Conservation (phyloP, 2,329 filamentous ascomycete species). For the Fusarium metavorans region DNA sequence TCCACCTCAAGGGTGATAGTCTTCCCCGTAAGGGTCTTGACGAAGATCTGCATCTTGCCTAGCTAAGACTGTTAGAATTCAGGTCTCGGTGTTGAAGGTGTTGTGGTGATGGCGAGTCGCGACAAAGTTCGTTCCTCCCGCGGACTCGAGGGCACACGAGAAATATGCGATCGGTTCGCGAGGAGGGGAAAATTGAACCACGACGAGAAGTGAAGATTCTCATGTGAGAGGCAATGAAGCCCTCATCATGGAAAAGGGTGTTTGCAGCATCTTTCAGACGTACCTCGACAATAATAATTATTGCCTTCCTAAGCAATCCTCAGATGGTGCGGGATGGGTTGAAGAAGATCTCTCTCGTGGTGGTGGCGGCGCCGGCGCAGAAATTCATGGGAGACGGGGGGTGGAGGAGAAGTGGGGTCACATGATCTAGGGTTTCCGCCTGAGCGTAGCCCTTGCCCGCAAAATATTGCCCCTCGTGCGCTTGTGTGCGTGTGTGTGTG, state of each 20-base stretch:
- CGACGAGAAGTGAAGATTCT: slow-evolving; percentile 39
- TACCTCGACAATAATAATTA: slow-evolving; percentile 71
- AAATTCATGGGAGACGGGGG: slow-evolving; percentile 39
- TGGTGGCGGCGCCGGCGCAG: slow-evolving; percentile 48
- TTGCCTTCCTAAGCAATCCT: slow-evolving; percentile 74
- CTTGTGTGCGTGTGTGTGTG: slow-evolving; percentile 5
- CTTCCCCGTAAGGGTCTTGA: slow-evolving; percentile 96
- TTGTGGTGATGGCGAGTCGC: slow-evolving; percentile 7
- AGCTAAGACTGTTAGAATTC: slow-evolving; percentile 57
- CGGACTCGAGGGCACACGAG: slow-evolving; percentile 8
- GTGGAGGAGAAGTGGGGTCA: slow-evolving; percentile 37
- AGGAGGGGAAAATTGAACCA: slow-evolving; percentile 22
- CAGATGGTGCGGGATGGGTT: slow-evolving; percentile 60
- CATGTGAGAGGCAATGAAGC: slow-evolving; percentile 49
- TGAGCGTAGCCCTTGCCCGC: slow-evolving; percentile 28
- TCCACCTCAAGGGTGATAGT: slow-evolving; percentile 99
- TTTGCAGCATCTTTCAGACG: slow-evolving; percentile 65
- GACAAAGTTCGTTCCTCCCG: slow-evolving; percentile 11
- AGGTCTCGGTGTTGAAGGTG: slow-evolving; percentile 18
- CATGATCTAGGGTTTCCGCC: slow-evolving; percentile 47
- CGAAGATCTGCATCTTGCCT: slow-evolving; percentile 83
- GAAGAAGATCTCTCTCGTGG: slow-evolving; percentile 43
- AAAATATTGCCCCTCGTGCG: not conserved
- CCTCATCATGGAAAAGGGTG: slow-evolving; percentile 43
- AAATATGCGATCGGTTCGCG: slow-evolving; percentile 11